Percentiles rank a stretch among this genome's conserved stretches.
These are phyloP conservation scores for Fomitopsis pulvina DNA, from an alignment of 768 basidiomycete species.

Conservation along the genomic window DNA sequence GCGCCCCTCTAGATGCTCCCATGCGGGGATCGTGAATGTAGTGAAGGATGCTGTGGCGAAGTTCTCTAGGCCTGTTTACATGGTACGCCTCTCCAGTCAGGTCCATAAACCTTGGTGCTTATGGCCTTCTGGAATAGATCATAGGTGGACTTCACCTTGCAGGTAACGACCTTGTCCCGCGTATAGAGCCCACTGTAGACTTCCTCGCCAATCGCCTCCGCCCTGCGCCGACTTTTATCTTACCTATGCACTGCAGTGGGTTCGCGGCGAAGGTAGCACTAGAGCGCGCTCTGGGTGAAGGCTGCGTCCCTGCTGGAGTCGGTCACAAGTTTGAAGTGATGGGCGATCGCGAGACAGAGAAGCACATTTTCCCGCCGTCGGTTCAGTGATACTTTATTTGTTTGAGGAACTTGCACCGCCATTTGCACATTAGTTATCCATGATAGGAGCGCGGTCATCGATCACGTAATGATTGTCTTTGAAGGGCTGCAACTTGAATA, in stretches of 20 bases:
- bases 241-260: slow-evolving; percentile 85
- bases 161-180: slow-evolving; percentile 52
- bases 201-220: slow-evolving; percentile 56
- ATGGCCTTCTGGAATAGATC: slow-evolving; percentile 36
- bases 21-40: slow-evolving; percentile 85
- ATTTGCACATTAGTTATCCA: too few species aligned
- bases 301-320: slow-evolving; percentile 72
- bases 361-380: slow-evolving; percentile 16
- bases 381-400: slow-evolving; percentile 4
- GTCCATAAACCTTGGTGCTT: not conserved
- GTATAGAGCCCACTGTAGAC: slow-evolving; percentile 63
- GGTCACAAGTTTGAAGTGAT: slow-evolving; percentile 58
- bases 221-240: slow-evolving; percentile 61
- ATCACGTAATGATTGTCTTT: too few species aligned
- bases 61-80: slow-evolving; percentile 66
- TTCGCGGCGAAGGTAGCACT: slow-evolving; percentile 71
- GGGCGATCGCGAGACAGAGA: slow-evolving; percentile 40
- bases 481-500: too few species aligned
- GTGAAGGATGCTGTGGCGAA: slow-evolving; percentile 57
- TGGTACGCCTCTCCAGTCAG: slow-evolving; percentile 36
- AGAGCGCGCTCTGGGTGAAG: slow-evolving; percentile 62
- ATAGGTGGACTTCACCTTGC: slow-evolving; percentile 84
- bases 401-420: too few species aligned
- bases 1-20: slow-evolving; percentile 42
- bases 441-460: too few species aligned